These are phyloP conservation scores for Penicillium sp. DNA, from an alignment of 2,329 filamentous ascomycete genomes.

Conservation along the genomic window DNA sequence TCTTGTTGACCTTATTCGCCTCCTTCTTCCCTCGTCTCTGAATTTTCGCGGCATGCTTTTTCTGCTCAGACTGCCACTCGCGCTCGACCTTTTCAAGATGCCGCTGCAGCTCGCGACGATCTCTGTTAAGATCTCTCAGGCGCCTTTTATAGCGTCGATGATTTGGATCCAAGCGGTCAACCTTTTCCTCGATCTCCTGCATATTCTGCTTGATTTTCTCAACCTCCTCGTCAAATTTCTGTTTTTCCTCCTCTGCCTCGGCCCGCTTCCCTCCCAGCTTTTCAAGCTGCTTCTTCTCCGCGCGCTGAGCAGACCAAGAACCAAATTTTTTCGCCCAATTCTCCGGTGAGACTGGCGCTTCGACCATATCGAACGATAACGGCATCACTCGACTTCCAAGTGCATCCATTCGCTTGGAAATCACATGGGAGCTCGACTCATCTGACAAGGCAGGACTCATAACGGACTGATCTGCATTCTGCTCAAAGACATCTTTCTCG, in stretches of 20 bases:
- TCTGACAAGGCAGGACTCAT: neutral
- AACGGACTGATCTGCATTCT: neutral
- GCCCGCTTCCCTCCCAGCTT: constrained; percentile 3
- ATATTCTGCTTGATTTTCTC: neutral
- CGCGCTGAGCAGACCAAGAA: constrained; percentile 1
- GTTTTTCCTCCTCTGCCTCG: neutral
- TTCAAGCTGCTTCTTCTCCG: constrained; percentile 6
- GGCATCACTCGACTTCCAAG: constrained; percentile 3
- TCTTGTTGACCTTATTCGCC: constrained; percentile 4
- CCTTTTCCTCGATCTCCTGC: neutral
- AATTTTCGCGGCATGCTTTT: neutral
- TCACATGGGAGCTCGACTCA: neutral
- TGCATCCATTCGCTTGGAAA: constrained; percentile 1
- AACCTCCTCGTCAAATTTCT: neutral
- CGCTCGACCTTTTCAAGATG: neutral
- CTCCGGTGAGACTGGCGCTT: neutral
- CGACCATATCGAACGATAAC: constrained; percentile 2
- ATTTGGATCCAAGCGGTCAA: neutral
- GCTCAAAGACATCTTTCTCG: constrained; percentile 1
- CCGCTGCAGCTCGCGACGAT: constrained; percentile 1
- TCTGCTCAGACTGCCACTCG: neutral
- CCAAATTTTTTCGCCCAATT: constrained; percentile 5
- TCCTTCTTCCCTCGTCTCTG: constrained; percentile 1
- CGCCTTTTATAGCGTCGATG: neutral
- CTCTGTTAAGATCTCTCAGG: constrained; percentile 1